A percentile compares a stretch with the other conserved stretches of the same genome.
These are phyloP conservation scores for Thelonectria olida DNA, from an alignment of 2,329 filamentous ascomycete species.

Conservation along the genomic window DNA sequence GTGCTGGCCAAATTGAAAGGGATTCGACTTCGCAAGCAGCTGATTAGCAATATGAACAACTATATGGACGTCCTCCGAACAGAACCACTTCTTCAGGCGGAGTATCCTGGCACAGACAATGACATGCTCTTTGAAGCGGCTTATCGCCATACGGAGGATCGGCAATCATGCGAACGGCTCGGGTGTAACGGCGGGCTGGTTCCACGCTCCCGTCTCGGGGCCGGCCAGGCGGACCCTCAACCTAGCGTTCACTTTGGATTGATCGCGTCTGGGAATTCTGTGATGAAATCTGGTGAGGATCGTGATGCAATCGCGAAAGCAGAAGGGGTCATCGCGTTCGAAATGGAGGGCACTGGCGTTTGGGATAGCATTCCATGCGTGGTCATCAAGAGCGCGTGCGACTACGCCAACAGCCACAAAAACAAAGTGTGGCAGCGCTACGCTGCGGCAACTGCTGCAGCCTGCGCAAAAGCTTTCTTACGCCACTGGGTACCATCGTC, in stretches of 20 bases:
- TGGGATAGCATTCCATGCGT: conserved; percentile 46
- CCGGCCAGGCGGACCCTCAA: not conserved
- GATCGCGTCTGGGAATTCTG: conserved; percentile 49
- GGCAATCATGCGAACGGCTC: not conserved
- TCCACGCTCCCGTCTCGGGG: not conserved
- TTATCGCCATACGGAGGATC: not conserved
- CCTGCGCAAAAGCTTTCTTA: conserved; percentile 20
- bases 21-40: conserved; percentile 7
- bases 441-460: conserved; percentile 25
- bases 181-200: not conserved
- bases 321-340: conserved; percentile 42
- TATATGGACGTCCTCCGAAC: not conserved
- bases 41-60: not conserved
- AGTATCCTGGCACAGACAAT: not conserved
- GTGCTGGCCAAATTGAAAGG: conserved; percentile 35
- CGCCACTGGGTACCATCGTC: not conserved
- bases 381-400: conserved; percentile 49
- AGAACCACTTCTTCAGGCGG: not conserved
- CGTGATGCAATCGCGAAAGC: conserved; percentile 46
- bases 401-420: conserved; percentile 53
- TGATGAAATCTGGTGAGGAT: conserved; percentile 48
- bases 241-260: conserved; percentile 41
- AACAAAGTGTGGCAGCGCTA: conserved; percentile 26
- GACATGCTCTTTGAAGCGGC: not conserved
- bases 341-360: conserved; percentile 47